A percentile compares a stretch with the other conserved stretches of the same genome.
Conservation (phyloP, 768 basidiomycete species). For the Boletus rex-veris region DNA sequence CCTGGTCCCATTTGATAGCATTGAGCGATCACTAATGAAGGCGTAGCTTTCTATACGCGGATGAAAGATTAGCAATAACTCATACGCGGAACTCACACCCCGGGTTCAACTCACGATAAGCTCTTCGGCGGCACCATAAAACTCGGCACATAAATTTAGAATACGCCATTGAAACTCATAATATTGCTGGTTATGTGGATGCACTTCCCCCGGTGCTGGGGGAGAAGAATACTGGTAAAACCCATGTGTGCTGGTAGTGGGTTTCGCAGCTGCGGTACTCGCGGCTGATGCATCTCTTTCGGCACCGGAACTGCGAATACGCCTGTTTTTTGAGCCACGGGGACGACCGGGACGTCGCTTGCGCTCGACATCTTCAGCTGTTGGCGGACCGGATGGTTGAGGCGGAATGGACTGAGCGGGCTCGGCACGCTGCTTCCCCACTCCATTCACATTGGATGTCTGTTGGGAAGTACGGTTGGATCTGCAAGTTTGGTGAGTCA, state of each 20-base stretch:
- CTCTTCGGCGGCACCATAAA: constrained; percentile 83
- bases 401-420: constrained; percentile 29
- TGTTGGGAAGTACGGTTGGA: constrained; percentile 21
- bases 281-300: constrained; percentile 23
- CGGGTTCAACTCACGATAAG: constrained; percentile 57
- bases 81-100: constrained; percentile 2
- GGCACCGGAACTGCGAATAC: constrained; percentile 35
- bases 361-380: constrained; percentile 37
- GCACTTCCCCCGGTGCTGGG: constrained; percentile 45
- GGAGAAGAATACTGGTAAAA: constrained; percentile 45
- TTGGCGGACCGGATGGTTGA: constrained; percentile 16
- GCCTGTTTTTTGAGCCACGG: constrained; percentile 74
- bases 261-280: constrained; percentile 25
- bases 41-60: constrained; percentile 46
- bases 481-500: constrained; percentile 14
- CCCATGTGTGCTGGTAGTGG: constrained; percentile 32
- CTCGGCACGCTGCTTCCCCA: constrained; percentile 20
- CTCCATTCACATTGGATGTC: constrained; percentile 10
- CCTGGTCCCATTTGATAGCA: constrained; percentile 73
- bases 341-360: constrained; percentile 79
- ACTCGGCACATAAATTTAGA: constrained; percentile 77
- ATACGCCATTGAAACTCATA: constrained; percentile 88
- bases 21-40: constrained; percentile 72
- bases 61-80: constrained; percentile 7
- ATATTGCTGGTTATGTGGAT: constrained; percentile 70